Evolutionary conservation across 345 rosid species (phyloP), one percentile per base, ranked within the genome.

Genomic region (Carallia pectinifolia): DNA sequence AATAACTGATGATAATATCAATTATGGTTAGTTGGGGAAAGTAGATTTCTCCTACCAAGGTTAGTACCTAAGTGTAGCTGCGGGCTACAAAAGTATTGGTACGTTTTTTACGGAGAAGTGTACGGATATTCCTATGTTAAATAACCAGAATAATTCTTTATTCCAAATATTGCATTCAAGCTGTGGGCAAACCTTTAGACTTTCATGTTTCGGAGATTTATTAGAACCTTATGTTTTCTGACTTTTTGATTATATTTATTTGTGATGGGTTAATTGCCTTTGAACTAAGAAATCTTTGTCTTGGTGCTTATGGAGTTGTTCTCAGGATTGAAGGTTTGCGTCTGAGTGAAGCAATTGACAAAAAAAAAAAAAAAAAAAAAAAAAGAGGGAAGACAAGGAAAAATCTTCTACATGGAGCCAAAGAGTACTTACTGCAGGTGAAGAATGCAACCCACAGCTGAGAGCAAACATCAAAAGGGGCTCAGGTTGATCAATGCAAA

Each of bases 401-500:
- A 44, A 10, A 44, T 44, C 50, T 12, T 44, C 13, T 16, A 44
- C 5, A 3, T 3, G 50, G 59, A 55, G 62, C 66, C 23, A 44
- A 67, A 36, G 50, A 53, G 38, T 53, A 77, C 81, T 83, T 82
- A 88, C 93, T 53, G 93, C 93, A 56, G 90, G 89, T 53, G 90
- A 88, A 71, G 90, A 88, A 68, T 88, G 78, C 74, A 81, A 76
- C 69, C 90, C 90, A 55, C 82, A 85, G 58, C 90, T 86, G 58
- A 88, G 77, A 30, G 86, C 86, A 30, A 88, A 88, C 30, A 84
- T 73, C 23, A 86, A 74, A 55, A 86, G 90, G 56, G 89, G 93
- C 67, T 88, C 90, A 1, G 76, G 83, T 58, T 83, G 78, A 80
- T 83, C 86, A n/a, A 88, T 82, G 18, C 80, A 68, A 73, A 75